Conservation (phyloP, 2,329 filamentous ascomycete species). For the Onygena corvina region DNA sequence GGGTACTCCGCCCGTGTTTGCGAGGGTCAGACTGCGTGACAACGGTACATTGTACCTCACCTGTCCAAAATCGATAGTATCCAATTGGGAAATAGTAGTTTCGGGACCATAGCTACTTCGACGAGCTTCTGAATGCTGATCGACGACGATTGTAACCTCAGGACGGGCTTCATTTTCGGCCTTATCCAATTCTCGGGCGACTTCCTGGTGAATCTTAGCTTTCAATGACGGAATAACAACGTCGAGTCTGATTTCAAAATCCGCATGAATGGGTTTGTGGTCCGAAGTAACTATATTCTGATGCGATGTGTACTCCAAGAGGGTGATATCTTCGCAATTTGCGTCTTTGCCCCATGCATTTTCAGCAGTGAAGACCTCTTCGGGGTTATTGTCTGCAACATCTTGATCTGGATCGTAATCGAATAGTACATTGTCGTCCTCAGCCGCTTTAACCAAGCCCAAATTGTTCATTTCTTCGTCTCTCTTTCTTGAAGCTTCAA, state of each 20-base stretch:
- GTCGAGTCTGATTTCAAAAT: constrained; percentile 77
- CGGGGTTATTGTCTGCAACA: constrained; percentile 43
- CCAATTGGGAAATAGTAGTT: constrained; percentile 32
- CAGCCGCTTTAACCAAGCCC: constrained; percentile 59
- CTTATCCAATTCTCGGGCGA: constrained; percentile 76
- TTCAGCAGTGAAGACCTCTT: constrained; percentile 28
- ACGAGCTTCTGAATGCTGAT: constrained; percentile 32
- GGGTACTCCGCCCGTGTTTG: constrained; percentile 76
- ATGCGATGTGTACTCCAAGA: constrained; percentile 71
- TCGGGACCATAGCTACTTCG: constrained; percentile 21
- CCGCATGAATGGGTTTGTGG: constrained; percentile 78
- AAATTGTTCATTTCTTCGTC: constrained; percentile 77
- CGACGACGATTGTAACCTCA: constrained; percentile 68
- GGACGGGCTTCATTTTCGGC: constrained; percentile 85
- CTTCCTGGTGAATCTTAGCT: constrained; percentile 69
- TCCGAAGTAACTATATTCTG: constrained; percentile 86
- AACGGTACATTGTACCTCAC: constrained; percentile 57
- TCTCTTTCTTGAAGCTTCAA: constrained; percentile 53
- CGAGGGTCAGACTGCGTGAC: constrained; percentile 62
- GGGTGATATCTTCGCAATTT: constrained; percentile 37
- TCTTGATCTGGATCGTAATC: constrained; percentile 82
- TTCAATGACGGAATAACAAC: constrained; percentile 77
- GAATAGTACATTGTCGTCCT: constrained; percentile 75
- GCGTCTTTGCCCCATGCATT: constrained; percentile 15
- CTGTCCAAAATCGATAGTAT: constrained; percentile 63